Evolutionary conservation across 2,329 filamentous ascomycete species (phyloP), one percentile per base, ranked within the genome.

Genomic region (Lecanoromycetidae sp.): DNA sequence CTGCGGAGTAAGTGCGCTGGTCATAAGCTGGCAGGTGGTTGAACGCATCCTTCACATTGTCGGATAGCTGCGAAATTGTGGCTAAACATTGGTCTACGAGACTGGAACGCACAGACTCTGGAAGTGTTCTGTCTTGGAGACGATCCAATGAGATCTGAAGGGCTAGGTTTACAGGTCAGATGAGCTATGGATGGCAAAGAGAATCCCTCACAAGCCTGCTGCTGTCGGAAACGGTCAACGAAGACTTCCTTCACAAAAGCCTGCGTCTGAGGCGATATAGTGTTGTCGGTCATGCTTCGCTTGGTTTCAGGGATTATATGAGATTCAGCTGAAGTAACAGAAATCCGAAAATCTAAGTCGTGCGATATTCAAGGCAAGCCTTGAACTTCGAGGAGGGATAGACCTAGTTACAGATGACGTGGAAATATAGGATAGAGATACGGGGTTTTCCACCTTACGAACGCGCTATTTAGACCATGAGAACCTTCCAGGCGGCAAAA

Each of bases 1-100:
- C 85, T 67, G 88, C 80, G 35, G 81, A 77, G 60, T 94, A 96
- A 20, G 83, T 82, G 56, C 85, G 79, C 62, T 91, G 86, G 58
- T 96, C 91, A 61, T 95, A 93, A 6, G 87, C 79, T 2, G 91
- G 87, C 13, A 94, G 77, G 55, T 82, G 87, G 47, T 81, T 80
- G 1, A 83, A 78, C 0, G 85, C 84, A 65, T 95, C 87, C 55
- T 85, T 82, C 32, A 95, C 84, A 57, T 91, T 82, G 54, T 82
- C 83, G 1, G 87, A 87, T 13, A 96, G 73, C 48, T 79, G 77
- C 25, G 84, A 80, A 57, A 96, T 91, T 52, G 79, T 77, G 13
- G 83, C 79, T 12, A 94, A 73, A 55, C 87, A 82, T 57, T 84
- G 77, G 56, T 94, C 87, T 38, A 84, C 79, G 43, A 85, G 85